These are phyloP conservation scores for Cornus florida DNA, from an alignment of 148 eudicot genomes.

Conservation along the genomic window DNA sequence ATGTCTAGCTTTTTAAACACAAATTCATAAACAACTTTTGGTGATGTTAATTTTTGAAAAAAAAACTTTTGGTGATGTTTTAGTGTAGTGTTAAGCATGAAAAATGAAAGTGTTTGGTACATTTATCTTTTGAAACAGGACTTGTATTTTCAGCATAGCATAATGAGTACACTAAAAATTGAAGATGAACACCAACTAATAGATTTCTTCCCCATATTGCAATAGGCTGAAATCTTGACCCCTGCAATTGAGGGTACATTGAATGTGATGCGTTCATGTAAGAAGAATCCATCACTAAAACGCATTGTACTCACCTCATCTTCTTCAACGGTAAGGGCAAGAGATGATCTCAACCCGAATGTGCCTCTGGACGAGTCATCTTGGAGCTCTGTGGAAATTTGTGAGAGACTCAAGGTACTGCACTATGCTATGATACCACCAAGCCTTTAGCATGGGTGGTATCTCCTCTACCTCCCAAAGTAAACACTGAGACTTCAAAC, in stretches of 20 bases:
- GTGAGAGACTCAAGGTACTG: constrained; percentile 58
- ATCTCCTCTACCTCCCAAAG: not conserved
- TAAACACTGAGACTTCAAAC: too few species aligned
- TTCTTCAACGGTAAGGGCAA: constrained; percentile 72
- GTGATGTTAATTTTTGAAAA: too few species aligned
- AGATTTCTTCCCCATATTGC: not conserved
- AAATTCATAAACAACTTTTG: too few species aligned
- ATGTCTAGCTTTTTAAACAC: too few species aligned
- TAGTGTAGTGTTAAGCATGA: too few species aligned
- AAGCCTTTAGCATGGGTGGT: too few species aligned
- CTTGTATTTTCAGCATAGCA: too few species aligned
- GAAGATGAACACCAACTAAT: too few species aligned
- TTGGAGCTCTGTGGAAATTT: constrained; percentile 84
- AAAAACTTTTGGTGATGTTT: too few species aligned
- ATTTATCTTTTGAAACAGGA: too few species aligned
- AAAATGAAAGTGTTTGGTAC: too few species aligned
- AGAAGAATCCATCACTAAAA: constrained; percentile 66
- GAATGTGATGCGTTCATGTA: constrained; percentile 86
- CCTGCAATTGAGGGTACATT: constrained; percentile 93
- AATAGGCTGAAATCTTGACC: constrained; percentile 67
- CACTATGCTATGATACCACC: too few species aligned
- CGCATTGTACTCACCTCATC: constrained; percentile 94
- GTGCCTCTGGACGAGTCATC: constrained; percentile 71
- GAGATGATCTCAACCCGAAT: constrained; percentile 52
- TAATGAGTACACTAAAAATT: not conserved